Conservation (phyloP, 2,329 filamentous ascomycete genomes). For the Blastomyces silverae region DNA sequence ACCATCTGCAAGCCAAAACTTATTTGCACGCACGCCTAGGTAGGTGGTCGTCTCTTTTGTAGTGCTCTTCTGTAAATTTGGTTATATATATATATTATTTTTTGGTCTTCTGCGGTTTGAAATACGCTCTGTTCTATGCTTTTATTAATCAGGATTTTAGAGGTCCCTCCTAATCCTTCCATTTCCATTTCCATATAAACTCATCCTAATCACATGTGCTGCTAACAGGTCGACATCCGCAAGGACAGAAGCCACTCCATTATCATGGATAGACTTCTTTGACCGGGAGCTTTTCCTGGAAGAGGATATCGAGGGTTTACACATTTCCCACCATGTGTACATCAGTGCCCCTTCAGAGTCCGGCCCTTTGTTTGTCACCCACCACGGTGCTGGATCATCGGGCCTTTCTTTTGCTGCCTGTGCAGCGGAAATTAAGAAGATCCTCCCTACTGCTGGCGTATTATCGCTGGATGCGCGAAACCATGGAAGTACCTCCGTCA, state of each 20-base stretch:
- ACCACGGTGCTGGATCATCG: conserved; percentile 91
- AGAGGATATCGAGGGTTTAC: conserved; percentile 31
- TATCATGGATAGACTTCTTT: conserved; percentile 87
- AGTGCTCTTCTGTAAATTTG: too few species aligned
- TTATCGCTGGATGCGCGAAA: conserved; percentile 79
- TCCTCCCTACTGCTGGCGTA: conserved; percentile 72
- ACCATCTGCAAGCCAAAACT: conserved; percentile 64
- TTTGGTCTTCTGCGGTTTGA: not conserved
- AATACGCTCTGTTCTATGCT: not conserved
- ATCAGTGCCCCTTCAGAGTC: conserved; percentile 67
- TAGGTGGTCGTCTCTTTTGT: conserved; percentile 36
- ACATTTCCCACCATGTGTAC: conserved; percentile 73
- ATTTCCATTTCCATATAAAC: conserved; percentile 2
- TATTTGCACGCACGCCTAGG: conserved; percentile 66
- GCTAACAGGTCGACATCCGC: conserved; percentile 13
- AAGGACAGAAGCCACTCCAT: conserved; percentile 44
- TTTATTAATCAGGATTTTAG: not conserved
- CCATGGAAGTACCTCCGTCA: conserved; percentile 61
- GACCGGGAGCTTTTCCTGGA: conserved; percentile 72
- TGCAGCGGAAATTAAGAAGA: conserved; percentile 66
- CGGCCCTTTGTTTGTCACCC: conserved; percentile 81
- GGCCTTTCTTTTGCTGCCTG: conserved; percentile 86
- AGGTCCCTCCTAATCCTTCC: not conserved
- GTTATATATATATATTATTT: not conserved
- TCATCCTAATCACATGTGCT: not conserved